Conservation (phyloP, 768 basidiomycete species). For the Leccinum disarticulatum region DNA sequence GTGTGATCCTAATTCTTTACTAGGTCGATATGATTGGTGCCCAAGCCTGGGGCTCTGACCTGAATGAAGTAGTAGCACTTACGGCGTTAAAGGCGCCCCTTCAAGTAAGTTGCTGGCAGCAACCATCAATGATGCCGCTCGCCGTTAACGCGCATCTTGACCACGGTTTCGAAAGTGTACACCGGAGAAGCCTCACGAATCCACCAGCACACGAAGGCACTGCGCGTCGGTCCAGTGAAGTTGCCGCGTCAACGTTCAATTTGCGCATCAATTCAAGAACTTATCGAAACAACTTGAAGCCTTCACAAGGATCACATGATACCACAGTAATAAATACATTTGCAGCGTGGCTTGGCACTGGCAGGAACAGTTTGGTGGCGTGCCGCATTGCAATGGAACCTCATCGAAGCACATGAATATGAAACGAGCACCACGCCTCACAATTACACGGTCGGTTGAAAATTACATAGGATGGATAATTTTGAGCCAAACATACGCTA, state of each 20-base stretch:
- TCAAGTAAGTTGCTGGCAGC: background rate
- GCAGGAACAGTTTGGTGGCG: background rate
- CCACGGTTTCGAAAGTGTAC: background rate
- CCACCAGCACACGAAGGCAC: background rate
- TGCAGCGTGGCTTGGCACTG: background rate
- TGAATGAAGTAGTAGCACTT: background rate
- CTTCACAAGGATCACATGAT: background rate
- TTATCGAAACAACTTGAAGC: background rate
- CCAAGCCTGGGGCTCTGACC: background rate
- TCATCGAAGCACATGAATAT: background rate
- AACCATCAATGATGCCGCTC: background rate
- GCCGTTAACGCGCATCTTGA: background rate
- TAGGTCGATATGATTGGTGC: background rate
- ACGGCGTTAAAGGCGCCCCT: constrained; percentile 1
- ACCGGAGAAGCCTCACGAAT: background rate
- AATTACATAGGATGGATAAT: too few species aligned
- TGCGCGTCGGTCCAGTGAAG: background rate
- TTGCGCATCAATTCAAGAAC: background rate
- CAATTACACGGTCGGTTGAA: too few species aligned
- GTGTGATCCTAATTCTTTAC: constrained; percentile 3
- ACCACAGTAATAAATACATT: background rate
- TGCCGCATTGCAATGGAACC: background rate
- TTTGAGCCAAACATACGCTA: too few species aligned
- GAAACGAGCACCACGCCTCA: background rate
- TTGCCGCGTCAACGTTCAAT: background rate